These are phyloP conservation scores for Pyrus bretschneideri DNA, from an alignment of 306 rosid genomes.

Conservation along the genomic window DNA sequence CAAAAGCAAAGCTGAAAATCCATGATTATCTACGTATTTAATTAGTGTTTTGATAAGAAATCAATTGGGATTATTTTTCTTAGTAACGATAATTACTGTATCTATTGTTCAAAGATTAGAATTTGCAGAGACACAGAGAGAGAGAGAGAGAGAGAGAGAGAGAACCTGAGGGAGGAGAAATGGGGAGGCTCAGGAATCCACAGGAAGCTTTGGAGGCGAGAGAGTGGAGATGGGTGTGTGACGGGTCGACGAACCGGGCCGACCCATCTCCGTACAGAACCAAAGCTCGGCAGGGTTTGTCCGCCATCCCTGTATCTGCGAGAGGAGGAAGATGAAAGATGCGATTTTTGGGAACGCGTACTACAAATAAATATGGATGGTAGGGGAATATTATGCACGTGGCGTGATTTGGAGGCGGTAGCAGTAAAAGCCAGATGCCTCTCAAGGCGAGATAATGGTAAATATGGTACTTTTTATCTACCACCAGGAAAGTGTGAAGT, in stretches of 20 bases:
- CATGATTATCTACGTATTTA: neutral
- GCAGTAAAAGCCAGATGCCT: neutral
- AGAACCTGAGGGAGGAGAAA: constrained; percentile 56
- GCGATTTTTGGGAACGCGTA: neutral
- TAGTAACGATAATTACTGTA: neutral
- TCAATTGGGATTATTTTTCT: neutral
- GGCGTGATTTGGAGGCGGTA: neutral
- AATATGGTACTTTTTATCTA: neutral
- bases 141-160: neutral
- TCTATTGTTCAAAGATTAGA: neutral
- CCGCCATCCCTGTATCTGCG: constrained; percentile 51
- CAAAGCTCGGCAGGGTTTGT: constrained; percentile 79
- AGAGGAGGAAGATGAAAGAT: neutral
- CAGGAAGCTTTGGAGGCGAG: constrained; percentile 62
- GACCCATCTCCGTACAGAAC: constrained; percentile 68
- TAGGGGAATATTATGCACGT: neutral
- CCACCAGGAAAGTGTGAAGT: neutral
- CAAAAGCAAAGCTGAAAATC: neutral
- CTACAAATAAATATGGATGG: neutral
- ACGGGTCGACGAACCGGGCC: constrained; percentile 44
- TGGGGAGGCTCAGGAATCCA: constrained; percentile 63
- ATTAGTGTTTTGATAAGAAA: neutral
- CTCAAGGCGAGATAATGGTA: neutral
- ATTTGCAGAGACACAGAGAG: neutral
- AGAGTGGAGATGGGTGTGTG: constrained; percentile 56